Base-by-base conservation (phyloP, 2,329 filamentous ascomycete genomes). In the Trichoderma lentiforme region DNA sequence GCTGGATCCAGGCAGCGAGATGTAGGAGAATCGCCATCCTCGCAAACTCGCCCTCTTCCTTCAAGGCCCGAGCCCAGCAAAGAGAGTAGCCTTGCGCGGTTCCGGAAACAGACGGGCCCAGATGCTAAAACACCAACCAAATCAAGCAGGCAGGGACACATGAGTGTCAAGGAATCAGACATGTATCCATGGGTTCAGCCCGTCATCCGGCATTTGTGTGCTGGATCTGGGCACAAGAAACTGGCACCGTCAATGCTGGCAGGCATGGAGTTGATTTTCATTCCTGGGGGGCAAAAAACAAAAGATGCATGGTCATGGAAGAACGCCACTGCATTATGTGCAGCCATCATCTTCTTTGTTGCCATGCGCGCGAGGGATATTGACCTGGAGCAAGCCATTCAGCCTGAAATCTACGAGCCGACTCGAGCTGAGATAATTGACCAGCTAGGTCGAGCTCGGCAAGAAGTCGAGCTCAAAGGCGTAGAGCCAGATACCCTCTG, bases 161-260 rank as follows among this genome's bases (percentile, higher is more conserved):
- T 61, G 70, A 62, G 78, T 73, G 12, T 78, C 75, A 11, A 78
- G 81, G 69, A 80, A 1, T 77, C 81, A 64, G 77, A 79, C n/a
- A 78, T 88, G 5, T 89, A 90, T 0, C 81, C 83, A 7, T 97
- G 93, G 92, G 84, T 91, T n/a, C 89, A 90, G 77, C 88, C 91
- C 1, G 86, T 88, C 0, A 89, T 93, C 9, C 87, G 92, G 28
- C 87, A 86, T 72, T 80, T 97, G 12, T 82, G 92, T 79, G 86
- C 85, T 51, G 85, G 87, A 28, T 85, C 93, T 11, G 84, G 86
- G 1, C 88, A 90, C 0, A 85, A 87, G 7, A 85, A 84, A 4
- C 86, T 94, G 3, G 89, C 89, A 0, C 92, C 92, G 0, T 92
- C 94, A 69, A 87, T 97, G 0, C 88, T 93, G 63, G 91, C 93